Evolutionary conservation across 805 yeast species (phyloP).

Genomic region (Komagataella populi): DNA sequence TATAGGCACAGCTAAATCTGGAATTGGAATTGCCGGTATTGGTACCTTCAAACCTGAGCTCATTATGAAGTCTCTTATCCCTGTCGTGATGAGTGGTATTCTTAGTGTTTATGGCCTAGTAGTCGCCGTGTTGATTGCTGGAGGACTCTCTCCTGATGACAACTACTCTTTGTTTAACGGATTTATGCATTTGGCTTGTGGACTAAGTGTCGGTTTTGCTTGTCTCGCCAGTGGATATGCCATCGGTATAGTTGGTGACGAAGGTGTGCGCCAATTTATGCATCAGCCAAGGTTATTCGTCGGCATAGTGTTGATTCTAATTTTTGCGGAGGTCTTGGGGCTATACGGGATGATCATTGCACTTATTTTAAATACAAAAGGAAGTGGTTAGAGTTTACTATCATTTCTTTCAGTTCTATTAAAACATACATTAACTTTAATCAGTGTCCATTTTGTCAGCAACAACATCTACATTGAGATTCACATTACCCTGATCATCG

Average conservation of each 20-base stretch:
- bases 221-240: constrained; percentile 96
- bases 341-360: constrained; percentile 93
- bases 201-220: constrained; percentile 90
- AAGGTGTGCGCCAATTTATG: constrained; percentile 97
- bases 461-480: constrained; percentile 22
- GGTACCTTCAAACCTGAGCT: constrained; percentile 96
- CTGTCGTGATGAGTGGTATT: constrained; percentile 98
- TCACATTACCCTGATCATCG: constrained; percentile 67
- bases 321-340: constrained; percentile 98
- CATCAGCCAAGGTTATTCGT: constrained; percentile 98
- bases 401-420: neutral
- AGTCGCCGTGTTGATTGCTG: constrained; percentile 91
- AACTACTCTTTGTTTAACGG: constrained; percentile 86
- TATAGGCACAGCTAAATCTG: constrained; percentile 95
- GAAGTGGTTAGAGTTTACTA: constrained; percentile 34
- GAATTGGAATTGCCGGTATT: constrained; percentile 95
- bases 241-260: constrained; percentile 98
- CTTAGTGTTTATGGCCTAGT: constrained; percentile 94
- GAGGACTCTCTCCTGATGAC: constrained; percentile 66
- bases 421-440: constrained; percentile 9
- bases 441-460: constrained; percentile 25
- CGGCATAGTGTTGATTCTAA: constrained; percentile 95
- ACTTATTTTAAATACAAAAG: constrained; percentile 81
- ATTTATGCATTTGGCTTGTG: constrained; percentile 96
- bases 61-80: constrained; percentile 90